These are phyloP conservation scores for Hypoxylon perforatum DNA, from an alignment of 495 filamentous ascomycete species.

Conservation along the genomic window DNA sequence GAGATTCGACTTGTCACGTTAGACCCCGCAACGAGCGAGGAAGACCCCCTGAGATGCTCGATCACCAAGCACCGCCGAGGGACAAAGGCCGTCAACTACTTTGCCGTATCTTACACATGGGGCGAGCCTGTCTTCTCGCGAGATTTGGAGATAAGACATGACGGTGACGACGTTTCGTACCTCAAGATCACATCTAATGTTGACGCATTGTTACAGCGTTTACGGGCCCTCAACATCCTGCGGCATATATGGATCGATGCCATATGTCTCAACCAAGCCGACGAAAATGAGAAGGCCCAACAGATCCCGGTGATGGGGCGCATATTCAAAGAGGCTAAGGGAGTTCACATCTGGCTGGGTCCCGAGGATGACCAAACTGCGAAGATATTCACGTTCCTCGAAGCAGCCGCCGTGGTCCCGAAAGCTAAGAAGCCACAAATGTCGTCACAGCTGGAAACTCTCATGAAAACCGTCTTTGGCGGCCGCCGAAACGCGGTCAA, in stretches of 20 bases:
- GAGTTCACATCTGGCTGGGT: too few relatives aligned
- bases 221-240: neutral
- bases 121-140: conserved; percentile 10
- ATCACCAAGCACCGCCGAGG: too few relatives aligned
- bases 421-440: too few relatives aligned
- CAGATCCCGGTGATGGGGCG: conserved; percentile 48
- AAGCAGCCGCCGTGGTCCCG: too few relatives aligned
- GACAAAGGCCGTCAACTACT: neutral
- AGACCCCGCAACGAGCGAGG: neutral
- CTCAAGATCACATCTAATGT: conserved; percentile 8
- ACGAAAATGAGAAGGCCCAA: conserved; percentile 41
- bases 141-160: conserved; percentile 1
- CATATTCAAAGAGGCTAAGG: neutral
- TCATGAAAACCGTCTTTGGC: too few relatives aligned
- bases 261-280: conserved; percentile 49
- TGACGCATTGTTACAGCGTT: neutral
- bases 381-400: too few relatives aligned
- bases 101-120: conserved; percentile 8
- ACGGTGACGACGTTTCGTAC: conserved; percentile 3
- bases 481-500: too few relatives aligned
- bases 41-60: neutral
- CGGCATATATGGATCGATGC: conserved; percentile 48
- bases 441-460: too few relatives aligned
- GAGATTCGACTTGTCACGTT: conserved; percentile 1
- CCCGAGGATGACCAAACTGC: too few relatives aligned